Evolutionary conservation across 495 filamentous ascomycete genomes (phyloP), one percentile per base, ranked within the genome.

Genomic region (Saxispiralis lemnorum): DNA sequence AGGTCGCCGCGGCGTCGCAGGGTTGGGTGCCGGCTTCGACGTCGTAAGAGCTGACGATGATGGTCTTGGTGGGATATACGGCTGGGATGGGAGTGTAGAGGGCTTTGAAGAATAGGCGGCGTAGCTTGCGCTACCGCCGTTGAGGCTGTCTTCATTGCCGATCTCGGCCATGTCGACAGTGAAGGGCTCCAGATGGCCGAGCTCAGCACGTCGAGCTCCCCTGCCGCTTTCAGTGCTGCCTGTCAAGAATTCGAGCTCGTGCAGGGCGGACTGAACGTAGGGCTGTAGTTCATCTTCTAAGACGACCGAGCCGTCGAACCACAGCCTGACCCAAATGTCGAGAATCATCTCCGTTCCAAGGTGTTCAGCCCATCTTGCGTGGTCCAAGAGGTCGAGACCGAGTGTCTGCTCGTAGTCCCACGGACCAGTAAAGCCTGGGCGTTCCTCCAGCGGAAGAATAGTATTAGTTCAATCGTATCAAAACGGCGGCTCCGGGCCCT

Each of bases 231-330:
- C 57, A 10, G 58, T 56, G 41, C 66, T 62, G 31, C 77, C 75
- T 17, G 65, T 69, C 35, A 78, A 61, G 58, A 76, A 80, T 51
- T 84, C 76, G 24, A 83, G 62, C 55, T 83, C 68, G 50, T 80
- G 68, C 16, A 81, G 63, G 9, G 71, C 78, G 41, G 78, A 71
- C 7, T 76, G 60, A 19, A 83, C 64, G 36, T 66, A 73, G 1
- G 50, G 41, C 40, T 43, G 21, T 24, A 55, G 37, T 20, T 48
- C 46, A 14, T 38, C 35, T 43, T 68, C 39, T 0, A 66, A 51
- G 7, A 66, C 60, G 6, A 46, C 37, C n/a, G 41, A 46, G 7
- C 49, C 52, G 41, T 56, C 38, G 3, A 63, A 51, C 32, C 48
- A 56, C 14, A 54, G 45, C 10, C 57, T 57, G 33, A 47, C 45